These are phyloP conservation scores for Fibroporia radiculosa DNA, from an alignment of 768 basidiomycete genomes.

Conservation along the genomic window DNA sequence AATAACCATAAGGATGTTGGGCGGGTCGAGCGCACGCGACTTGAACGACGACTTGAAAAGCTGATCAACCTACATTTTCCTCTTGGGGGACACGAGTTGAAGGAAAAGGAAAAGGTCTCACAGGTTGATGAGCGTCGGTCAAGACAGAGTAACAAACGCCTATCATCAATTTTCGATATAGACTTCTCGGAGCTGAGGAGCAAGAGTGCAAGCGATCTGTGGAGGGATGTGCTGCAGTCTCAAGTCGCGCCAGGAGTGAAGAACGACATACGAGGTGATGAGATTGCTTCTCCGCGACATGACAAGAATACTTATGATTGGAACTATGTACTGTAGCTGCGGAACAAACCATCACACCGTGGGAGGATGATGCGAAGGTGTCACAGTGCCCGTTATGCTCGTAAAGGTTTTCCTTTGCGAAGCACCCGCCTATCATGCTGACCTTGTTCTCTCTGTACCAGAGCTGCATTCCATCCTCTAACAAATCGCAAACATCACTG, in stretches of 20 bases:
- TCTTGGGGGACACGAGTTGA: slow-evolving; percentile 12
- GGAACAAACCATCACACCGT: slow-evolving; percentile 91
- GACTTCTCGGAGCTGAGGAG: slow-evolving; percentile 48
- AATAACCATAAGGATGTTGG: slow-evolving; percentile 33
- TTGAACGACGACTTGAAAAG: slow-evolving; percentile 86
- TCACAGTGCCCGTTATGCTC: slow-evolving; percentile 80
- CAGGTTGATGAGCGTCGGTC: not conserved
- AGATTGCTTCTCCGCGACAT: not conserved
- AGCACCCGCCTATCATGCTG: not conserved
- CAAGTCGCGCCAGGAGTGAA: slow-evolving; percentile 40
- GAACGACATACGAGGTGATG: slow-evolving; percentile 58
- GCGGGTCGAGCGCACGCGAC: slow-evolving; percentile 73
- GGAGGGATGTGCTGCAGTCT: slow-evolving; percentile 50
- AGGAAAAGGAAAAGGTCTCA: slow-evolving; percentile 6
- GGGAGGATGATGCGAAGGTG: slow-evolving; percentile 78
- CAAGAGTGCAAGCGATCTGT: slow-evolving; percentile 62
- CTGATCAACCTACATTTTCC: slow-evolving; percentile 70
- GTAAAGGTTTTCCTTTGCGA: slow-evolving; percentile 33
- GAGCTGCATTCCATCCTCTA: slow-evolving; percentile 75
- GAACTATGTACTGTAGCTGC: slow-evolving; percentile 37
- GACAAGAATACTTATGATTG: not conserved
- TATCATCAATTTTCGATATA: slow-evolving; percentile 71
- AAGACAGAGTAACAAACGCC: slow-evolving; percentile 26
- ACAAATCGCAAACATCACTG: slow-evolving; percentile 97
- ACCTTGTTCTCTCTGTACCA: slow-evolving; percentile 13